Evolutionary conservation across 768 basidiomycete species (phyloP), one percentile per base, ranked within the genome.

Genomic region (Termitomyces sp.): DNA sequence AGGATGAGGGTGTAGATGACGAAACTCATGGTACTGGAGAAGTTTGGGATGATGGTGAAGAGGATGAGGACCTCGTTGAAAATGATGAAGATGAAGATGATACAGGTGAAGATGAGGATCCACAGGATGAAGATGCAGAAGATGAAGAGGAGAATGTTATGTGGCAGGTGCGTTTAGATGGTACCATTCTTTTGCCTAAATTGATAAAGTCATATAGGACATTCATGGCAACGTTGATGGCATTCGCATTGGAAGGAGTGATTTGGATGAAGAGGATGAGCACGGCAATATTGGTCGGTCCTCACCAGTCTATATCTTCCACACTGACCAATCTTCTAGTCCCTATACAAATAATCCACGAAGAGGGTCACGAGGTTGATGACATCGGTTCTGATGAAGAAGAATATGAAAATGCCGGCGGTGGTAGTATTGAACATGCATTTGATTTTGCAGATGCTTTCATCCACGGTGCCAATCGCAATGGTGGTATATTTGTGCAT

Each of bases 41-140:
- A 56, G 80, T 69, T 32, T 92, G 90, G 83, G 83, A 80, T 52
- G 82, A 84, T 46, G 82, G 74, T n/a, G 86, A 86, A 31, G 87
- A 86, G 46, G 84, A 86, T 34, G 86, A 86, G 42, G 88, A 85
- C 50, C 59, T 84, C 20, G 78, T 79, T 27, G 79, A 80, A 58
- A 75, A 75, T 56, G 74, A 78, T 20, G 76, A 78, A 26, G 77
- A 75, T 1, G 82, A 84, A 29, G 79, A 79, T 1, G 79, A 76
- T 8, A 79, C 78, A 16, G 78, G 72, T n/a, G 41, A 72, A 34
- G 74, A 73, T 37, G 73, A 69, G 14, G 71, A 68, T 41, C 72
- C 70, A 26, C 77, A 79, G 36, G 84, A 80, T 29, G 82, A 77
- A 16, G 81, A 78, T 13, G 79, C 79, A 13, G 77, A 77, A 14